phyloP scores from a whole-genome alignment of 768 basidiomycete genomes.

The Candolleomyces aberdarensis region DNA sequence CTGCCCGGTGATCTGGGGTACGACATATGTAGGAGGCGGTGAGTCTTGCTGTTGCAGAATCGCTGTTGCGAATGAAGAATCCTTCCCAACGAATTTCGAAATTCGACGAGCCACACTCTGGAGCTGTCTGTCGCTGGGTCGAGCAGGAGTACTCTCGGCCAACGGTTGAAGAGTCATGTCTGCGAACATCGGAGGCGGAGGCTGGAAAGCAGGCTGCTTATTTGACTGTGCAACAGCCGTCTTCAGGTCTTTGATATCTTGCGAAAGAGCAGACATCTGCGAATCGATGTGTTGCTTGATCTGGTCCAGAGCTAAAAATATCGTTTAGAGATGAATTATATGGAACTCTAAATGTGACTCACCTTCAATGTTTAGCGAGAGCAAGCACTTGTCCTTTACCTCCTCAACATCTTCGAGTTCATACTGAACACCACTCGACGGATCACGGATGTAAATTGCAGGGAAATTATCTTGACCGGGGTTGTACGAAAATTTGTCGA shows the following conservation, averaged over 20 bases:
- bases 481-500: conserved; percentile 92
- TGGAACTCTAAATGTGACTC: conserved; percentile 33
- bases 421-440: conserved; percentile 88
- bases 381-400: conserved; percentile 80
- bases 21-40: conserved; percentile 27
- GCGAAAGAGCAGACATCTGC: conserved; percentile 80
- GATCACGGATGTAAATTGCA: conserved; percentile 93
- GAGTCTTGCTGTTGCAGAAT: conserved; percentile 18
- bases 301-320: conserved; percentile 81
- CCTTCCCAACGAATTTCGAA: conserved; percentile 63
- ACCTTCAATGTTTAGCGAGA: conserved; percentile 98
- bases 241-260: conserved; percentile 89
- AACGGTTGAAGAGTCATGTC: conserved; percentile 54
- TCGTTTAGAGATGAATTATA: conserved; percentile 7
- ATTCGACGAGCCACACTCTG: conserved; percentile 69
- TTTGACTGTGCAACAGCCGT: conserved; percentile 53
- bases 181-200: conserved; percentile 25
- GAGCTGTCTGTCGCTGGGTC: conserved; percentile 77
- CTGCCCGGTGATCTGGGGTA: conserved; percentile 66
- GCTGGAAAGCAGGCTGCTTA: conserved; percentile 39
- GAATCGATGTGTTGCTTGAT: conserved; percentile 97
- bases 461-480: conserved; percentile 93
- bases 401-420: conserved; percentile 95
- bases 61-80: conserved; percentile 21
- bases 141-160: conserved; percentile 61